Evolutionary conservation across 768 basidiomycete genomes (phyloP).

Genomic region (Suillus bovinus): DNA sequence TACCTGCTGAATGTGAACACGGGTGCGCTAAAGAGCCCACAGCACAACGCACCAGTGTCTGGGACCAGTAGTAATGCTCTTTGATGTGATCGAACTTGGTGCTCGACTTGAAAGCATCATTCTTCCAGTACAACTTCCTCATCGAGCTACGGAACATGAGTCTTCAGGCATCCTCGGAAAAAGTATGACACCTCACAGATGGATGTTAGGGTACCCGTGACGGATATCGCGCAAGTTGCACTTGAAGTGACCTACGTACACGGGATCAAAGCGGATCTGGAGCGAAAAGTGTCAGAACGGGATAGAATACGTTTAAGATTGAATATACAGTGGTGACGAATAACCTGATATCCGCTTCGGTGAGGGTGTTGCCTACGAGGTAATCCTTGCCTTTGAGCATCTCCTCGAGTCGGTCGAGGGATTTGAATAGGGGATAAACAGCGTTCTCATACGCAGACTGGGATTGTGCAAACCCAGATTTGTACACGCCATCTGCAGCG

Average conservation of each 20-base stretch:
- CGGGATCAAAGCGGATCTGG: constrained; percentile 86
- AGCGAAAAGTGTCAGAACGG: neutral
- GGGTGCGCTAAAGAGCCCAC: neutral
- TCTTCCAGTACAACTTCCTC: constrained; percentile 89
- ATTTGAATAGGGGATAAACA: constrained; percentile 71
- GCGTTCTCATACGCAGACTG: constrained; percentile 81
- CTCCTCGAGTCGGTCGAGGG: constrained; percentile 81
- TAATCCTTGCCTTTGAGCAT: constrained; percentile 78
- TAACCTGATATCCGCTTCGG: constrained; percentile 83
- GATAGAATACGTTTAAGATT: neutral
- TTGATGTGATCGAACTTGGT: constrained; percentile 86
- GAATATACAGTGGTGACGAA: constrained; percentile 86
- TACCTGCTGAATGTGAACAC: constrained; percentile 46
- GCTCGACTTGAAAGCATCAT: constrained; percentile 80
- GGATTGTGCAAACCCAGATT: constrained; percentile 80
- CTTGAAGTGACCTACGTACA: constrained; percentile 92
- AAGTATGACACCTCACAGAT: constrained; percentile 39
- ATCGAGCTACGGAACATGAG: constrained; percentile 56
- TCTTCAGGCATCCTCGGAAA: neutral
- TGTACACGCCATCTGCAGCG: constrained; percentile 74
- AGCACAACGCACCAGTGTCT: constrained; percentile 20
- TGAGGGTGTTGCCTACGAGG: constrained; percentile 79
- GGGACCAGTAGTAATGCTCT: constrained; percentile 41
- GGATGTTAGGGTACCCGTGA: constrained; percentile 81
- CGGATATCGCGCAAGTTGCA: constrained; percentile 89